Evolutionary conservation across 75 land plant species (phyloP).

Genomic region (Cunninghamia lanceolata): DNA sequence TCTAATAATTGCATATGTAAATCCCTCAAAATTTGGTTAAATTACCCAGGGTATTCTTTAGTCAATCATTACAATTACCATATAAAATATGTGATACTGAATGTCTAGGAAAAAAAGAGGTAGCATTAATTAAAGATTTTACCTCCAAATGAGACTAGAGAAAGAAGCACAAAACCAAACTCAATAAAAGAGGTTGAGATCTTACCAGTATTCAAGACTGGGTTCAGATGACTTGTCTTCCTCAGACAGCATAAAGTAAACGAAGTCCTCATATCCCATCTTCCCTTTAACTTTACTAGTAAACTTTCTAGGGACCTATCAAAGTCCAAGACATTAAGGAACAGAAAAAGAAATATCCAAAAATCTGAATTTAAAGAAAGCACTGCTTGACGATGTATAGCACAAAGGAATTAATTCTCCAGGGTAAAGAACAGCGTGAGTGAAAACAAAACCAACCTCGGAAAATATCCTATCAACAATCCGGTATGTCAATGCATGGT

Average conservation of each 20-base stretch:
- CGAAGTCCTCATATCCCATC: slow-evolving; percentile 99
- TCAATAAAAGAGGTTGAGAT: not conserved
- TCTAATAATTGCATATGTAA: not conserved
- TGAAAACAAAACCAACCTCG: slow-evolving; percentile 50
- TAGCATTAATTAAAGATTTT: not conserved
- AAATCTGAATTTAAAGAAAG: not conserved
- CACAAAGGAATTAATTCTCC: not conserved
- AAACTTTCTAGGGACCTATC: slow-evolving; percentile 84
- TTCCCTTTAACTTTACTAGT: slow-evolving; percentile 76
- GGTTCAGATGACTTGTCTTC: slow-evolving; percentile 98
- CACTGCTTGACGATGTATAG: not conserved
- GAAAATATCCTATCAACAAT: slow-evolving; percentile 95
- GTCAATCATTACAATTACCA: not conserved
- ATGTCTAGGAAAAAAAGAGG: not conserved
- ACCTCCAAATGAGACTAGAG: not conserved
- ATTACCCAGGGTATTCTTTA: not conserved
- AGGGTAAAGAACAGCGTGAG: not conserved
- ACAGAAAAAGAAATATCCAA: slow-evolving; percentile 8
- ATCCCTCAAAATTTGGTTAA: not conserved
- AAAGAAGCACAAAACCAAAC: not conserved
- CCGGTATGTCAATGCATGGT: slow-evolving; percentile 88
- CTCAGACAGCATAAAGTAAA: slow-evolving; percentile 91
- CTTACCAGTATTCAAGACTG: slow-evolving; percentile 93
- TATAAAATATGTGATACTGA: not conserved
- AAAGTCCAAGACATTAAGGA: not conserved